Evolutionary conservation across 2,329 filamentous ascomycete genomes (phyloP), one percentile per base, ranked within the genome.

Genomic region (Sporothrix luriei): DNA sequence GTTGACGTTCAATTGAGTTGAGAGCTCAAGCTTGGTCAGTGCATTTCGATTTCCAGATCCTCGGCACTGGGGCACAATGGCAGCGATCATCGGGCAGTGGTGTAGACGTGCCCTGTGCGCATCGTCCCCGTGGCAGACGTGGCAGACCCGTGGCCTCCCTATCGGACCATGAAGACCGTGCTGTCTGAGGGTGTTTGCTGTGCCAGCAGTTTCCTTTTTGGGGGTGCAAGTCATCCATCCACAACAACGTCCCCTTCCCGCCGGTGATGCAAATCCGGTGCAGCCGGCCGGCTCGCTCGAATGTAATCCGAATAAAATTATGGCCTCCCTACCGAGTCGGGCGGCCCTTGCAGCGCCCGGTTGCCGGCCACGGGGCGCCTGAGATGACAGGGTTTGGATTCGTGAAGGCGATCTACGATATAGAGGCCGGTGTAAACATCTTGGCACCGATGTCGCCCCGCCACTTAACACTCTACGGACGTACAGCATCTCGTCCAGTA

Each of bases 251-350:
- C 26, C 13, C 16, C 52, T 33, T 29, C 55, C 55, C 33, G 55
- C 55, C 33, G 55, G 55, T 59, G 38, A 48, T 48, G 7, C n/a
- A 48, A 10, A 16, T 48, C 40, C 59, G 40, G 40, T 16, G 14
- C 13, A 19, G 13, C 43, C 19, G 43, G 13, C 40, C 11, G 40
- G 40, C 14, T 48, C 14, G 43, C 38, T 29, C 21, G 43, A 46
- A 46, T 46, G 13, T 1, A 46, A 16, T 16, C 11, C 40, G 4
- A 48, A 19, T 14, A 16, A 16, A 46, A n/a, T 48, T n/a, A 48
- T 62, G 59, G 29, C 59, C 48, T 21, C 21, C 59, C 14, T 62
- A 7, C 59, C 40, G 59, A 62, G 40, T 62, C 59, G 48, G 59
- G 40, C 40, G 59, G 59, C 21, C 19, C 33, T 61, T 62, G 6